Evolutionary conservation across 345 rosid species (phyloP), one percentile per base, ranked within the genome.

Genomic region (Aquilaria malaccensis): DNA sequence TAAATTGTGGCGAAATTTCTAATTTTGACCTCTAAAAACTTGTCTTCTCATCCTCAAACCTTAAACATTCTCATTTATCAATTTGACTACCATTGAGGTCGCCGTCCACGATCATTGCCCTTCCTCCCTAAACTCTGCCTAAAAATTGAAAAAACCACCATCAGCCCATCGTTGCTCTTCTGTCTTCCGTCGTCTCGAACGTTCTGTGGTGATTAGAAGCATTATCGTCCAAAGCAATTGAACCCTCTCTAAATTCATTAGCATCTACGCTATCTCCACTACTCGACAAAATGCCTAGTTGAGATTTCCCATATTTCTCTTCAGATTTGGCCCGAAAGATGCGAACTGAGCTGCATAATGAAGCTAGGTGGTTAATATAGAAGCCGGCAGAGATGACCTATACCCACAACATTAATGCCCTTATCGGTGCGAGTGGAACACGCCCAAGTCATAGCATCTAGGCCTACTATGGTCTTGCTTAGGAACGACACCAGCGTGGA

Each of bases 361-460:
- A 94, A 67, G n/a, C 97, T 95, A 1, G 95, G 91, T 29, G 97
- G 70, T 94, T 97, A 50, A 88, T 67, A 64, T 82, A 90, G 78
- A 94, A 88, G 4, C 92, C 77, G 29, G 95, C 95, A 2, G 95
- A 88, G 45, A 94, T 92, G 2, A 88, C 97, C 73, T 94, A 95
- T 22, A 9, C 99, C 99, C 15, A 86, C 91, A 12, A 95, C 97
- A 74, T 95, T 90, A 52, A 94, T 96, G 22, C 99, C 99, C 58
- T 94, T 90, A 58, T 88, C 97, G 0, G 96, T 88, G 3, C 99
- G 93, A 7, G 99, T 96, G 0, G 99, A 90, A 22, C 96, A 84
- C 11, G 95, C 92, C 92, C 92, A 22, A 86, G 33, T 94, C 99
- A 66, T 80, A 86, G 13, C 82, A 79, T 64, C 72, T 80, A 41